Base-by-base conservation (phyloP, 1,139 yeast genomes). In the Geotrichum cucujoidarum region DNA sequence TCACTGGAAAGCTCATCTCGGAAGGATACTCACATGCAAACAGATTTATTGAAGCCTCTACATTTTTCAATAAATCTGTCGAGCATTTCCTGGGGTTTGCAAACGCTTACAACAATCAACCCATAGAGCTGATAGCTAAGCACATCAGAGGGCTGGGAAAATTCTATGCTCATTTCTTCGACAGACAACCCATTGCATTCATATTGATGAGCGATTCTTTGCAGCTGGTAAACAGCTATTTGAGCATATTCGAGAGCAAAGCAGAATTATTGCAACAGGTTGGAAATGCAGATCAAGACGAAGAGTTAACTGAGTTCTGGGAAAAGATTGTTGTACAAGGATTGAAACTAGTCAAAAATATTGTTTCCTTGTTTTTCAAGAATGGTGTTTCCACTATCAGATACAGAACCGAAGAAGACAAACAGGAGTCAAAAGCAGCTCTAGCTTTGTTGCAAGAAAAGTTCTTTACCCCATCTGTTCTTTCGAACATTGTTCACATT, bases 21-120 rank as follows among this genome's bases (percentile, higher is more conserved):
- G 95, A 86, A 58, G 95, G 95, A 0, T 82, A 76, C 57, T 88
- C 83, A 43, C 74, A 76, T 53, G 83, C 87, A 1, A 81, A 84
- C 54, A 73, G 78, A 46, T 76, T 76, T 52, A 77, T 73, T 24
- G 77, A 75, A 42, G 76, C 86, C 2, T 65, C 68, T 5, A 86
- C 80, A 48, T 83, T 88, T 56, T 72, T 88, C 60, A 70, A 72
- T 24, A 55, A 74, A 1, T 70, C 85, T 0, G 71, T 83, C 2
- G 71, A 71, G 3, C 92, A 88, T 61, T 73, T 88, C 48, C 80
- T 78, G 55, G 64, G 71, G 11, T 69, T 86, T 51, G 65, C 84
- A 3, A 52, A 70, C 17, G 73, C 75, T 51, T 82, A 83, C 60
- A 81, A 80, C 25, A 63, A 71, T 2, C 44, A 44, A 20, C 68